A percentile compares a stretch with the other conserved stretches of the same genome.
Conservation (phyloP, 2,329 filamentous ascomycete species). For the Corinectria fuckeliana region DNA sequence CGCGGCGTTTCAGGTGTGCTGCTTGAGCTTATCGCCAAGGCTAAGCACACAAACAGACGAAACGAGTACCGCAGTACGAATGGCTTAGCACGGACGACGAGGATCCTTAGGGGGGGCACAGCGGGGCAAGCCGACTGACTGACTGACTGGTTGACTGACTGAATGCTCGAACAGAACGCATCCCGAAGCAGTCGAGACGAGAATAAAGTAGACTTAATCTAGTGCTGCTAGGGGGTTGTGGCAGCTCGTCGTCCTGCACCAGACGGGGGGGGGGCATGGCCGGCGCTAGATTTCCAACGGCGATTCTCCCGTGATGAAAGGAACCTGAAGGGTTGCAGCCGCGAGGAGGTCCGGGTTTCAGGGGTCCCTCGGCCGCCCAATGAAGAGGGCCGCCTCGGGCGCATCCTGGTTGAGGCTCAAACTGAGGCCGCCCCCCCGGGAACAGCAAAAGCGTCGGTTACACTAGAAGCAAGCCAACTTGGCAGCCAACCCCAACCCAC, state of each 20-base stretch:
- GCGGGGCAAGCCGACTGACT: background rate
- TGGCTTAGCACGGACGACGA: background rate
- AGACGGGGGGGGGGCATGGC: background rate
- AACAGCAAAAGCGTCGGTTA: background rate
- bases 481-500: too few species aligned
- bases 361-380: constrained; percentile 17
- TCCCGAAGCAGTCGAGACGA: background rate
- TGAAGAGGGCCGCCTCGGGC: background rate
- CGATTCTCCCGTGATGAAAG: constrained; percentile 30
- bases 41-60: background rate
- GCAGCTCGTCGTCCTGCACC: background rate
- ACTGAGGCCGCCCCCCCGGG: constrained; percentile 18
- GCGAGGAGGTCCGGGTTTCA: constrained; percentile 26
- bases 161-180: background rate
- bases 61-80: background rate
- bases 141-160: too few species aligned
- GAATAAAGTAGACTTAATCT: background rate
- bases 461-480: too few species aligned
- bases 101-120: background rate
- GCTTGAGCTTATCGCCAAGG: background rate
- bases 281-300: constrained; percentile 25
- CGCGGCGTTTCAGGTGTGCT: constrained; percentile 15
- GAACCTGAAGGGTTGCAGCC: constrained; percentile 8
- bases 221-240: background rate
- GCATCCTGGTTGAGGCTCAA: constrained; percentile 30